These are phyloP conservation scores for Deinandra increscens DNA, from an alignment of 129 eudicot species.

Conservation along the genomic window DNA sequence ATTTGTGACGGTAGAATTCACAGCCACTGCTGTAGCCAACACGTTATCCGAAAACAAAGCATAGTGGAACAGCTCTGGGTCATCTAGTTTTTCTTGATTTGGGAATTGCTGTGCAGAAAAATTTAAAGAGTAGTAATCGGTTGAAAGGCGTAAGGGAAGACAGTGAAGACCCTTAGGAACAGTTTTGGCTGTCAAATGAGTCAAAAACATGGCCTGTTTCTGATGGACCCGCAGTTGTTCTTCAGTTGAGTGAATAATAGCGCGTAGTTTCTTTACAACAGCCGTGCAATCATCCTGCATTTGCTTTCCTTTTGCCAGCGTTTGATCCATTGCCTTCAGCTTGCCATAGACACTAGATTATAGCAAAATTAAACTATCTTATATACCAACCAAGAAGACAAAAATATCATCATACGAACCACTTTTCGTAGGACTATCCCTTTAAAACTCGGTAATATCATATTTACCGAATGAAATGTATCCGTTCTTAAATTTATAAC, in stretches of 20 bases:
- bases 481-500: neutral
- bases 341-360: slow-evolving; percentile 60
- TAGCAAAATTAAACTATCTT: slow-evolving; percentile 2
- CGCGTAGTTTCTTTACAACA: slow-evolving; percentile 90
- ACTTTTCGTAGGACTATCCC: no score
- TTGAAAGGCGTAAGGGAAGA: slow-evolving; percentile 88
- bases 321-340: slow-evolving; percentile 82
- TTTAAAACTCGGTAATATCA: no score
- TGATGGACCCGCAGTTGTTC: slow-evolving; percentile 89
- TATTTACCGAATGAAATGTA: neutral
- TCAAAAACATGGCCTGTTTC: slow-evolving; percentile 86
- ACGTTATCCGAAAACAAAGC: slow-evolving; percentile 90
- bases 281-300: slow-evolving; percentile 88
- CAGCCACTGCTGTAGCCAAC: slow-evolving; percentile 88
- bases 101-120: slow-evolving; percentile 64
- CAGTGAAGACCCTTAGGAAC: slow-evolving; percentile 97
- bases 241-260: slow-evolving; percentile 92
- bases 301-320: slow-evolving; percentile 72
- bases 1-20: slow-evolving; percentile 77
- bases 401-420: neutral
- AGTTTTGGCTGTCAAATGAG: slow-evolving; percentile 94
- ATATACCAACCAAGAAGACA: slow-evolving; percentile 45
- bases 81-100: slow-evolving; percentile 70
- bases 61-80: slow-evolving; percentile 77
- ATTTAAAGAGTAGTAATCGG: slow-evolving; percentile 71